A percentile compares a stretch with the other conserved stretches of the same genome.
These are phyloP conservation scores for Botrytis cinerea DNA, from an alignment of 2,329 filamentous ascomycete species.

Conservation along the genomic window DNA sequence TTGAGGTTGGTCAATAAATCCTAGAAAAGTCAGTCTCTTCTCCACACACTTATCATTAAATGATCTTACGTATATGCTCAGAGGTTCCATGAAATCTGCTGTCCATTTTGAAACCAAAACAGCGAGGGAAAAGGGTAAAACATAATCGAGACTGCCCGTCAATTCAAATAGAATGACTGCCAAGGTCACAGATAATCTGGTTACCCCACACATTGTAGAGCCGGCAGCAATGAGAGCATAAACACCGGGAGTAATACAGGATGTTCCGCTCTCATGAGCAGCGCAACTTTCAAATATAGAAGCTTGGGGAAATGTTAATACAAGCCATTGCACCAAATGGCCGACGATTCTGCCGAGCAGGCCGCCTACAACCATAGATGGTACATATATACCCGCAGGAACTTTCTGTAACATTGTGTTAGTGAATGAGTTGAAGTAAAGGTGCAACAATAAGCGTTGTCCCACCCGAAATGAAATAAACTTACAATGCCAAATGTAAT, in stretches of 20 bases:
- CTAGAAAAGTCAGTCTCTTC: conserved; percentile 45
- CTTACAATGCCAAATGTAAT: conserved; percentile 86
- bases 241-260: conserved; percentile 93
- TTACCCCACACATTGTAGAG: conserved; percentile 97
- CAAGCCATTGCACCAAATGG: conserved; percentile 79
- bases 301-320: conserved; percentile 70
- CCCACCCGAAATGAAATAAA: conserved; percentile 28
- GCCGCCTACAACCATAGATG: conserved; percentile 97
- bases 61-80: conserved; percentile 78
- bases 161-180: conserved; percentile 95
- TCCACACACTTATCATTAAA: neutral
- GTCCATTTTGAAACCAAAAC: conserved; percentile 98
- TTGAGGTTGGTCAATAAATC: conserved; percentile 97
- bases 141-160: conserved; percentile 91
- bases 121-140: conserved; percentile 88
- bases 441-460: neutral
- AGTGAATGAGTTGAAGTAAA: neutral
- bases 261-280: conserved; percentile 65
- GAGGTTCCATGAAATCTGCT: conserved; percentile 88
- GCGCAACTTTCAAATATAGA: conserved; percentile 75
- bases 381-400: conserved; percentile 94
- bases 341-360: conserved; percentile 86
- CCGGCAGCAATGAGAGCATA: conserved; percentile 94
- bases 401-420: conserved; percentile 62
- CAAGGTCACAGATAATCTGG: conserved; percentile 86